Base-by-base conservation (phyloP, 2,329 filamentous ascomycete genomes). In the Elsinoe fawcettii region DNA sequence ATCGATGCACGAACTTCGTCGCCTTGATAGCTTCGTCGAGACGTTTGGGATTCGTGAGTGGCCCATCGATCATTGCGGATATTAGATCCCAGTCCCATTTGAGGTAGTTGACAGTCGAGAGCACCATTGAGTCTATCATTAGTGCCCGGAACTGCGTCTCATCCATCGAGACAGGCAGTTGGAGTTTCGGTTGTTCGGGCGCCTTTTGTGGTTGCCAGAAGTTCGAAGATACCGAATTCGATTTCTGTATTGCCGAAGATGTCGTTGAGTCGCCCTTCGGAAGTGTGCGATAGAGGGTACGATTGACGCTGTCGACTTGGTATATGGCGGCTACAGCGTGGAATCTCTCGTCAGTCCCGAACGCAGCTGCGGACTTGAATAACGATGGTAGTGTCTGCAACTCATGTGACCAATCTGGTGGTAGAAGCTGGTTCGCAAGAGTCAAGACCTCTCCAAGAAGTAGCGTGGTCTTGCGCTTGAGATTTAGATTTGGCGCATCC, bases 41-140 rank as follows among this genome's bases (percentile, higher is more conserved):
- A 9, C 93, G 82, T 71, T 96, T 96, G 0, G 91, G 86, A 63
- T 90, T 95, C 22, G 90, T 86, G 20, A 99, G 74, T 1, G 95
- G 93, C 0, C 93, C 95, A 68, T 97, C 92, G 34, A 99, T 91
- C 55, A 97, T 84, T 64, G 86, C 87, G 59, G 91, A 80, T 41
- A 99, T 90, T 36, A 95, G 77, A 60, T 95, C 90, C 93, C 95
- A 99, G 68, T 95, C 92, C 93, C 93, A 99, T 70, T 99, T 99
- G 37, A 84, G 78, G 66, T 88, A 96, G 64, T 95, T 96, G 60
- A 90, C 90, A 60, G 88, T 93, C 61, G 86, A 88, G 46, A 97
- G 76, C 1, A 99, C 90, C 56, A 90, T 85, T 3, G 89, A 93
- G 60, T 97, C 88, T 16, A 90, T 69, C 66, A 87, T 79, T 25